These are phyloP conservation scores for Leccinellum rugosiceps DNA, from an alignment of 768 basidiomycete genomes.

Conservation along the genomic window DNA sequence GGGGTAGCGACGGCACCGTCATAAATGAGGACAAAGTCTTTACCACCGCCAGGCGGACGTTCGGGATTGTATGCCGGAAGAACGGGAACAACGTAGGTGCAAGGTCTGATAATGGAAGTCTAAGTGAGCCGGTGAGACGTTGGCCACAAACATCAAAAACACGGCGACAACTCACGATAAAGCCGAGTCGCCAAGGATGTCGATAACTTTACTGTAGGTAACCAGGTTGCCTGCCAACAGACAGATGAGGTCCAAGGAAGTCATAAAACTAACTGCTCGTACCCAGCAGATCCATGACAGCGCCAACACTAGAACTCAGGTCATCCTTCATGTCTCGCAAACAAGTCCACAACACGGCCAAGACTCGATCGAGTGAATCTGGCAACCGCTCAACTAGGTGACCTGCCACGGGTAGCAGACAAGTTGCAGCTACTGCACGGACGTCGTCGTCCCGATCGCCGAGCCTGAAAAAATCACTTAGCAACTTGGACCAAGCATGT, in stretches of 20 bases:
- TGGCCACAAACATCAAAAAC: not conserved
- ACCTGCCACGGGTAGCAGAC: constrained; percentile 81
- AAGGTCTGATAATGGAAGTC: constrained; percentile 76
- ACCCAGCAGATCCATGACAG: constrained; percentile 98
- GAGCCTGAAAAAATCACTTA: constrained; percentile 50
- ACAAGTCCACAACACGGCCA: constrained; percentile 88
- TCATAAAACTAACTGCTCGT: constrained; percentile 14
- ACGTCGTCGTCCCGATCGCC: constrained; percentile 95
- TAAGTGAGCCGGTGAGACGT: constrained; percentile 26
- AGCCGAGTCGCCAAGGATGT: constrained; percentile 64
- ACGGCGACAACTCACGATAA: constrained; percentile 58
- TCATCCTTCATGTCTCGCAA: constrained; percentile 94
- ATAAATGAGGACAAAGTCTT: constrained; percentile 87
- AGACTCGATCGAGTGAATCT: constrained; percentile 65
- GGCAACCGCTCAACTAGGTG: constrained; percentile 76
- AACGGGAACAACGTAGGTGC: constrained; percentile 91
- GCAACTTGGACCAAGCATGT: not conserved
- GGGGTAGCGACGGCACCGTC: constrained; percentile 65
- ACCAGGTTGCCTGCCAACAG: constrained; percentile 69
- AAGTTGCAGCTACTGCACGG: constrained; percentile 89
- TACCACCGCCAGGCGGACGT: constrained; percentile 90
- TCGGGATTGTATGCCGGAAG: constrained; percentile 94
- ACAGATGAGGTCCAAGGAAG: constrained; percentile 5
- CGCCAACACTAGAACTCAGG: constrained; percentile 91
- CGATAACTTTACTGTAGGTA: constrained; percentile 72